Evolutionary conservation across 306 rosid genomes (phyloP).

Genomic region (Comarum palustre): DNA sequence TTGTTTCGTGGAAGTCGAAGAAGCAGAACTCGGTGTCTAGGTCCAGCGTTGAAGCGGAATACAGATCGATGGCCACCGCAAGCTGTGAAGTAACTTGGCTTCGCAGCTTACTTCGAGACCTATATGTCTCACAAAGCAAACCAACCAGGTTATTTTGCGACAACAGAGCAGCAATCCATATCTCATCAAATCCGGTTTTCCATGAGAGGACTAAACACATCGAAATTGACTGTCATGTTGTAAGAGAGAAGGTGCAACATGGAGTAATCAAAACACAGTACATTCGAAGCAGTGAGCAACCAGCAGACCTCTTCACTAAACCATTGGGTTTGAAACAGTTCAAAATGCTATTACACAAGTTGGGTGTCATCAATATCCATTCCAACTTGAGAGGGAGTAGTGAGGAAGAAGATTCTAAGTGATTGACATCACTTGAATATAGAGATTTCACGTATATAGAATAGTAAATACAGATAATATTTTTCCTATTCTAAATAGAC

Average conservation of each 20-base stretch:
- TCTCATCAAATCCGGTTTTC: not conserved
- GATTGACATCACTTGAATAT: not conserved
- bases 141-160: not conserved
- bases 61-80: not conserved
- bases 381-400: too few relatives aligned
- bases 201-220: not conserved
- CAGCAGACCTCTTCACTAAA: not conserved
- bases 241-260: not conserved
- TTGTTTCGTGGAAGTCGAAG: not conserved
- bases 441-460: too few relatives aligned
- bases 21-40: not conserved
- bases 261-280: not conserved
- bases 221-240: not conserved
- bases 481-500: not conserved
- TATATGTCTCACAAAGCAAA: not conserved
- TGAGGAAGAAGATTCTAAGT: not conserved
- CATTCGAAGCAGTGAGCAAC: not conserved
- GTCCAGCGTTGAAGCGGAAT: not conserved
- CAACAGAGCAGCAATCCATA: not conserved
- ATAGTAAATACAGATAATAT: not conserved
- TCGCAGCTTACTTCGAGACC: not conserved
- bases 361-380: not conserved
- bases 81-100: not conserved
- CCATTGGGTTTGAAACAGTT: not conserved
- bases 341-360: not conserved